Evolutionary conservation across 164 flowering plant genomes (phyloP).

Genomic region (Umbellularia californica): DNA sequence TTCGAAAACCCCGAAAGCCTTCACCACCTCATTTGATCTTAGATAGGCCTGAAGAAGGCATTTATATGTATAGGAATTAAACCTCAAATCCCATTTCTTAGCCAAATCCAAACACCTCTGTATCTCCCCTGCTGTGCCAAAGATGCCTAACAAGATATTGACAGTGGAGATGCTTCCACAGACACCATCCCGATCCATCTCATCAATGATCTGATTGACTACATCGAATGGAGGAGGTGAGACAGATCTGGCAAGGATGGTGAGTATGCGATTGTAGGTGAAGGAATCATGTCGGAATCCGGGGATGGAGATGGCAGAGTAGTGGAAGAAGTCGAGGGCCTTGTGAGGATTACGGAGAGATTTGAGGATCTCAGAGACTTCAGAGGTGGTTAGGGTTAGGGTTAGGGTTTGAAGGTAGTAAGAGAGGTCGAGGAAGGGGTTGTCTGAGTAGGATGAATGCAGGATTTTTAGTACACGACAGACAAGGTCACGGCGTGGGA

Average conservation of each 20-base stretch:
- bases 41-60: conserved; percentile 75
- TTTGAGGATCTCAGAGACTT: conserved; percentile 73
- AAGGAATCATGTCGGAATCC: conserved; percentile 65
- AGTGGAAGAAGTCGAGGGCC: conserved; percentile 64
- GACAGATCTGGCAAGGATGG: conserved; percentile 46
- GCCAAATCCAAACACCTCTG: conserved; percentile 53
- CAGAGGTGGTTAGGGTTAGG: conserved; percentile 54
- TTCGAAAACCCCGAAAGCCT: conserved; percentile 45
- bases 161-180: conserved; percentile 74
- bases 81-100: conserved; percentile 64
- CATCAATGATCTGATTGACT: conserved; percentile 34
- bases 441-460: conserved; percentile 26
- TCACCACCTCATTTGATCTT: conserved; percentile 34
- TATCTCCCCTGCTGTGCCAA: conserved; percentile 28
- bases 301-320: conserved; percentile 48
- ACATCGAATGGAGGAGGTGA: conserved; percentile 24
- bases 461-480: conserved; percentile 62
- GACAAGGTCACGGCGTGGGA: conserved; percentile 82
- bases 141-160: conserved; percentile 63
- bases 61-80: conserved; percentile 72
- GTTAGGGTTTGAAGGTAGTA: conserved; percentile 49
- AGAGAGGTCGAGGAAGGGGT: conserved; percentile 48
- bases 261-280: conserved; percentile 68
- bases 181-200: conserved; percentile 49
- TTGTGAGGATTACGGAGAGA: conserved; percentile 47